A percentile compares a stretch with the other conserved stretches of the same genome.
phyloP scores from a whole-genome alignment of 1,284 basidiomycete species.

The Phlebopus sp. region DNA sequence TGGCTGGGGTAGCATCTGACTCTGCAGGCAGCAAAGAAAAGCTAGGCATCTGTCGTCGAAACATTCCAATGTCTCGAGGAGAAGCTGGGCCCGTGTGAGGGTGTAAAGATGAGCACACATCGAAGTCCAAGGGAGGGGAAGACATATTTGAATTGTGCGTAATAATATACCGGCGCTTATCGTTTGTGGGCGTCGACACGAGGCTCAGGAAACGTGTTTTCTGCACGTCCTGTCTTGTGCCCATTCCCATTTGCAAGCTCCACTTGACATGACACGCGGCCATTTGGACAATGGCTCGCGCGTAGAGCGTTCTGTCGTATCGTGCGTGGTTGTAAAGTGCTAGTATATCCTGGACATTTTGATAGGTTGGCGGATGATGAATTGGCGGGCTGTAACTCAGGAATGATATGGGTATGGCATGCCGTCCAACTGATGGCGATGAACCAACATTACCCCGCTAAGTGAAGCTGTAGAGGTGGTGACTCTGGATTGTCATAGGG shows the following conservation, averaged over 20 bases:
- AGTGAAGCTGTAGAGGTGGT: too few relatives aligned
- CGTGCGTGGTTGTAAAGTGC: too few relatives aligned
- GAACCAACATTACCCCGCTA: too few relatives aligned
- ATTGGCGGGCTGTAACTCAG: too few relatives aligned
- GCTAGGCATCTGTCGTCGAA: background rate
- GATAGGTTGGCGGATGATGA: too few relatives aligned
- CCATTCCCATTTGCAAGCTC: background rate
- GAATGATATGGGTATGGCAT: too few relatives aligned
- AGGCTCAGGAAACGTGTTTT: background rate
- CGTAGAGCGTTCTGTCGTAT: too few relatives aligned
- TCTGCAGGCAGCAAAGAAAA: background rate
- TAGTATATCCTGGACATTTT: too few relatives aligned
- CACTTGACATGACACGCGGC: background rate
- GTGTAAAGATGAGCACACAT: background rate
- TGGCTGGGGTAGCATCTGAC: background rate
- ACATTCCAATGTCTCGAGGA: background rate
- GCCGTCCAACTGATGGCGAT: too few relatives aligned
- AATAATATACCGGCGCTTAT: background rate
- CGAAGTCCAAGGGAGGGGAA: too few relatives aligned
- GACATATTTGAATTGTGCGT: background rate
- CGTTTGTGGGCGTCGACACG: background rate
- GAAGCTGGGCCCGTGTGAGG: background rate
- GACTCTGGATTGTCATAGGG: too few relatives aligned
- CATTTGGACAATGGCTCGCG: background rate
- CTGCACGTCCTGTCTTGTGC: background rate